Conservation (phyloP, 2,329 filamentous ascomycete species). For the Epicoccum sorghinum region DNA sequence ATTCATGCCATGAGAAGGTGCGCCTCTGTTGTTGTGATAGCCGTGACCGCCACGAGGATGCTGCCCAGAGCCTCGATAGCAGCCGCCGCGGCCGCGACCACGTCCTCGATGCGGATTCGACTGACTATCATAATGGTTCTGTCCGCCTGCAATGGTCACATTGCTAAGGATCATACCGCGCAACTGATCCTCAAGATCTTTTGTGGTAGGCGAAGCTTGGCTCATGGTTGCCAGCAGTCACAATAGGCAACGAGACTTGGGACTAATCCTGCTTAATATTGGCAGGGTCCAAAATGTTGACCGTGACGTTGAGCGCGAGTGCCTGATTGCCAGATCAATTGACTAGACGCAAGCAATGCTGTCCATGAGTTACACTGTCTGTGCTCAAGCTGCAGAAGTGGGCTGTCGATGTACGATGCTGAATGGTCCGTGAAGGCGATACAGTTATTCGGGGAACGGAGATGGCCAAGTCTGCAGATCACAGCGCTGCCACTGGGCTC, state of each 20-base stretch:
- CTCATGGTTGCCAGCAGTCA: slow-evolving; percentile 23
- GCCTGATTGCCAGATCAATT: background rate
- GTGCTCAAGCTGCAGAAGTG: slow-evolving; percentile 10
- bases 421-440: background rate
- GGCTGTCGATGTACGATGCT: background rate
- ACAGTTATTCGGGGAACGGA: background rate
- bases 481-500: background rate
- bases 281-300: background rate
- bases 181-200: slow-evolving; percentile 59
- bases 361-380: slow-evolving; percentile 1
- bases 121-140: slow-evolving; percentile 25
- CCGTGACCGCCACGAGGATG: slow-evolving; percentile 11
- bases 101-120: slow-evolving; percentile 29
- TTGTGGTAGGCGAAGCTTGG: slow-evolving; percentile 13
- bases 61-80: slow-evolving; percentile 17
- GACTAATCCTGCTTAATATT: background rate
- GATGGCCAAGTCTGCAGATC: background rate
- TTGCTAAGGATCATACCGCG: slow-evolving; percentile 66
- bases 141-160: slow-evolving; percentile 38
- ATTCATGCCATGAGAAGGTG: slow-evolving; percentile 9
- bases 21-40: slow-evolving; percentile 17
- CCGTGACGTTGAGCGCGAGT: background rate
- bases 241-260: background rate
- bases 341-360: background rate
- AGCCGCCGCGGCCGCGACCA: slow-evolving; percentile 27